A percentile compares a stretch with the other conserved stretches of the same genome.
Evolutionary conservation across 768 basidiomycete genomes (phyloP).

Genomic region (Neoboletus subvelutipes): DNA sequence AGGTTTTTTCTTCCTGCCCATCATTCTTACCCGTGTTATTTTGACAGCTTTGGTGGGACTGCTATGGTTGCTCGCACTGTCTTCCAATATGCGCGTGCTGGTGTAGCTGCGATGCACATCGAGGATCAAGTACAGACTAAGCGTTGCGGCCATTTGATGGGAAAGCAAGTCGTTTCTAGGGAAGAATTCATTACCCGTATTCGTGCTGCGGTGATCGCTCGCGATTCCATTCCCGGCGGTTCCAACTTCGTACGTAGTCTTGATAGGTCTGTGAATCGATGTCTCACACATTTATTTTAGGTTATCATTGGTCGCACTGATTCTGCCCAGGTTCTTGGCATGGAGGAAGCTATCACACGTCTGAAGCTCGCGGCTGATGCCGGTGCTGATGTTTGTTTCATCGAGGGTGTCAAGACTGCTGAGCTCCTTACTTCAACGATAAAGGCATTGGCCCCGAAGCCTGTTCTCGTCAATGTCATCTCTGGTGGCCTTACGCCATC

Average conservation of each 20-base stretch:
- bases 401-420: constrained; percentile 72
- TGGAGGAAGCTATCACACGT: constrained; percentile 70
- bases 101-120: constrained; percentile 74
- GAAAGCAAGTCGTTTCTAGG: constrained; percentile 79
- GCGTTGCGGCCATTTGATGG: constrained; percentile 74
- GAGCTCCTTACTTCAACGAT: constrained; percentile 65
- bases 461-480: constrained; percentile 78
- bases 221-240: constrained; percentile 70
- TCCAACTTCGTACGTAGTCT: constrained; percentile 62
- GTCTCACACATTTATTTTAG: constrained; percentile 29
- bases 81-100: constrained; percentile 63
- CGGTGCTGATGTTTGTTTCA: constrained; percentile 80
- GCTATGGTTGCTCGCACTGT: constrained; percentile 76
- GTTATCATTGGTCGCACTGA: constrained; percentile 77
- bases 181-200: constrained; percentile 75
- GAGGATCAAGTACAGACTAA: constrained; percentile 85
- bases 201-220: constrained; percentile 74
- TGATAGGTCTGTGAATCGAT: background rate
- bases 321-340: constrained; percentile 74
- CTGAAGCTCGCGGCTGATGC: constrained; percentile 69
- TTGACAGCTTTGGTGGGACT: constrained; percentile 61
- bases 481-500: constrained; percentile 76
- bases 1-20: background rate
- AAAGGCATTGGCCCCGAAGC: constrained; percentile 66
- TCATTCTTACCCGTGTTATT: constrained; percentile 8